These are phyloP conservation scores for Fraxinus paxiana DNA, from an alignment of 305 asterid species.

Conservation along the genomic window DNA sequence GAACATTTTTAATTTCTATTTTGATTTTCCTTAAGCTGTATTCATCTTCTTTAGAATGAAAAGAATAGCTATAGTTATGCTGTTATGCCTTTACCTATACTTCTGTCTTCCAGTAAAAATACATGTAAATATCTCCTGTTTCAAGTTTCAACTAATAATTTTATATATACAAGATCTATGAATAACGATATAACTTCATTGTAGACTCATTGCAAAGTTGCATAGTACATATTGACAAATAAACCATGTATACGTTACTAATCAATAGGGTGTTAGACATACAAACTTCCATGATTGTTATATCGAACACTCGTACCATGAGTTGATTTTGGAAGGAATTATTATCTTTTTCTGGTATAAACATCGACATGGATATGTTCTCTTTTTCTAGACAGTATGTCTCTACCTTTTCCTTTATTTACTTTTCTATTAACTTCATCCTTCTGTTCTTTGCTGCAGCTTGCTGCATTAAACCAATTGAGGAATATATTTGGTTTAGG, in stretches of 20 bases:
- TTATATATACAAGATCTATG: background rate
- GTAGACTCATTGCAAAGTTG: background rate
- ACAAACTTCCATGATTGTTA: background rate
- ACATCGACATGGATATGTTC: background rate
- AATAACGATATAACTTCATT: background rate
- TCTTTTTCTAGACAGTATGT: background rate
- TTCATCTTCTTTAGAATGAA: background rate
- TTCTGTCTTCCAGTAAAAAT: background rate
- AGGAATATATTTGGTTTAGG: constrained; percentile 92
- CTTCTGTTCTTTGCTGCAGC: constrained; percentile 47
- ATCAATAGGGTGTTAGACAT: background rate
- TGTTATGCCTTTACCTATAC: background rate
- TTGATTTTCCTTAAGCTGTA: background rate
- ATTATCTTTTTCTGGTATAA: background rate
- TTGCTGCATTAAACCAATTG: constrained; percentile 73
- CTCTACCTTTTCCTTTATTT: background rate
- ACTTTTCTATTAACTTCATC: constrained; percentile 20
- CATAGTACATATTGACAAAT: background rate
- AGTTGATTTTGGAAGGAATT: background rate
- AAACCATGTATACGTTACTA: background rate
- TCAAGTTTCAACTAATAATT: background rate
- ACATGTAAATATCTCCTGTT: background rate
- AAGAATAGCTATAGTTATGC: background rate
- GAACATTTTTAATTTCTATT: background rate
- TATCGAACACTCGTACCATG: background rate